phyloP scores from a whole-genome alignment of 495 filamentous ascomycete species.

The Margaritispora aquatica region DNA sequence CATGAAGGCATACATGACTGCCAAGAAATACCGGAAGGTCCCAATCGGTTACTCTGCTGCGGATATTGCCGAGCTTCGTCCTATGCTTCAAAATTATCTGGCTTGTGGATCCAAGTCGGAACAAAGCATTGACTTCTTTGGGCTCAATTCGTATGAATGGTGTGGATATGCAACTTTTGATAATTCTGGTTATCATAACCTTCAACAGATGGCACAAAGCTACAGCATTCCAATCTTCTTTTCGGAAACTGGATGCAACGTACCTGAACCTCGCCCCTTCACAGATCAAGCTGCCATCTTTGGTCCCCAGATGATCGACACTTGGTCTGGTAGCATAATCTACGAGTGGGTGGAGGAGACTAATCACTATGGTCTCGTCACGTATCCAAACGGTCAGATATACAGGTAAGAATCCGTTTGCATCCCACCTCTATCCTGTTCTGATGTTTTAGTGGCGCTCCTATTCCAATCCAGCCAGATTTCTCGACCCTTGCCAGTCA shows the following conservation, averaged over 20 bases:
- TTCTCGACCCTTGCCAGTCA: slow-evolving; percentile 67
- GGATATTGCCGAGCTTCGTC: slow-evolving; percentile 71
- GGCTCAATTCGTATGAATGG: slow-evolving; percentile 85
- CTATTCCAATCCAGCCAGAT: slow-evolving; percentile 67
- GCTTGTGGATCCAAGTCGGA: slow-evolving; percentile 63
- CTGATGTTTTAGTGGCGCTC: no score
- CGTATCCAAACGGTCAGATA: slow-evolving; percentile 65
- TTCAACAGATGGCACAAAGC: slow-evolving; percentile 44
- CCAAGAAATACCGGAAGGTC: slow-evolving; percentile 69
- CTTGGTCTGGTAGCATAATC: slow-evolving; percentile 76
- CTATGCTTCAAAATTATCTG: slow-evolving; percentile 82
- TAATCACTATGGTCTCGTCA: slow-evolving; percentile 79
- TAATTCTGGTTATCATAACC: slow-evolving; percentile 62
- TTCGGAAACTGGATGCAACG: slow-evolving; percentile 75
- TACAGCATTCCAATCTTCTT: slow-evolving; percentile 79
- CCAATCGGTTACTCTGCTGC: slow-evolving; percentile 85
- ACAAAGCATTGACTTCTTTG: slow-evolving; percentile 75
- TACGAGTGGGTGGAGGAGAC: slow-evolving; percentile 87
- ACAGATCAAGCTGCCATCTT: slow-evolving; percentile 74
- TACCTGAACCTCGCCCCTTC: slow-evolving; percentile 58
- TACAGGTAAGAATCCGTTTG: no score
- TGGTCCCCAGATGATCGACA: slow-evolving; percentile 59
- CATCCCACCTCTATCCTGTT: no score
- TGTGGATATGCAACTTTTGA: slow-evolving; percentile 60
- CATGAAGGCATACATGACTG: slow-evolving; percentile 71